Conservation (phyloP, 805 yeast species). For the Pichia paraexigua region DNA sequence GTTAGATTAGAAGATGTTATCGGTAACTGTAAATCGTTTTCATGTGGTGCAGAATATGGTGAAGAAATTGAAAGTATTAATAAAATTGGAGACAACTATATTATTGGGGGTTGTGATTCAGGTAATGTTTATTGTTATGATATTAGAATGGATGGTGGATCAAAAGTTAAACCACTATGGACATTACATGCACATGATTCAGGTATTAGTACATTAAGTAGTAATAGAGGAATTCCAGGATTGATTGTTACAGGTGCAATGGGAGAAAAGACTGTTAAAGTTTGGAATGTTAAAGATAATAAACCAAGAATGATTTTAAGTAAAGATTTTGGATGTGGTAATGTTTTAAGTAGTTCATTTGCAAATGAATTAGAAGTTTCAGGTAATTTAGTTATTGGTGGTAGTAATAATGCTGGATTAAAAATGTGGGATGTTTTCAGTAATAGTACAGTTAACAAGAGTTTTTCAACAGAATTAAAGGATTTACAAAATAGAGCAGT, state of each 20-base stretch:
- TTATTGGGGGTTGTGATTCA: conserved; percentile 76
- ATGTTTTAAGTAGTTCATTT: conserved; percentile 73
- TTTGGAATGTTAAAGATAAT: conserved; percentile 62
- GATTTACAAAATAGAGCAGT: conserved; percentile 49
- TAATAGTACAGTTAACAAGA: conserved; percentile 66
- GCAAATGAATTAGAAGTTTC: conserved; percentile 78
- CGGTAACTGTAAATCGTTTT: conserved; percentile 56
- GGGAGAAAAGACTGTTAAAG: conserved; percentile 79
- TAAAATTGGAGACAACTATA: conserved; percentile 53
- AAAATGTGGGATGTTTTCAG: conserved; percentile 91
- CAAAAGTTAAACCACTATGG: conserved; percentile 68
- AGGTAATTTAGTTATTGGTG: conserved; percentile 81
- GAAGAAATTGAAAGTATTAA: conserved; percentile 81
- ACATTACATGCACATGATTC: conserved; percentile 95
- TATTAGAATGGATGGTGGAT: conserved; percentile 41
- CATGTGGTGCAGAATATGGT: conserved; percentile 36
- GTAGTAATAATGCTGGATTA: conserved; percentile 63
- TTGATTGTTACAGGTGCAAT: conserved; percentile 80
- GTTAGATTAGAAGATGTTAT: conserved; percentile 63
- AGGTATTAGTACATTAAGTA: conserved; percentile 76
- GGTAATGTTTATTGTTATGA: conserved; percentile 89
- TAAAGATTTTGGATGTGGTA: conserved; percentile 91
- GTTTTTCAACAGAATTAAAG: conserved; percentile 54
- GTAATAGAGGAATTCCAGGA: conserved; percentile 60
- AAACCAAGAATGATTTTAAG: conserved; percentile 81